A percentile compares a stretch with the other conserved stretches of the same genome.
Evolutionary conservation across 441 rosid species (phyloP).

Genomic region (California macrophylla): DNA sequence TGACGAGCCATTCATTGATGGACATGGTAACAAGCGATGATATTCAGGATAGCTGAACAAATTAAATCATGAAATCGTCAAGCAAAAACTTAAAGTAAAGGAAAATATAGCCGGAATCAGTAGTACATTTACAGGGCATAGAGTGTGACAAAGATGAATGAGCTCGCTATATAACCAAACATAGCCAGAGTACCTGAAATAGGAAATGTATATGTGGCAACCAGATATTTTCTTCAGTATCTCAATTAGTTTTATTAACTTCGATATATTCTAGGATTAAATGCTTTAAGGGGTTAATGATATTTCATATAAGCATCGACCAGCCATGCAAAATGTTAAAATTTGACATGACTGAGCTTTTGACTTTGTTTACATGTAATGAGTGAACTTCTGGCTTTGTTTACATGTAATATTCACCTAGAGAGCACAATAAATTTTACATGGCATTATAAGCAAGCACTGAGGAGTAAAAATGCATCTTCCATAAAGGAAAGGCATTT

Average conservation of each 20-base stretch:
- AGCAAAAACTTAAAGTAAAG: not conserved
- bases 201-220: too few species aligned
- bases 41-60: constrained; percentile 47
- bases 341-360: not conserved
- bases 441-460: not conserved
- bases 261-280: too few species aligned
- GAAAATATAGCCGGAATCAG: constrained; percentile 1
- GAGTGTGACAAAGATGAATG: not conserved
- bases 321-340: not conserved
- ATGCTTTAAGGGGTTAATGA: too few species aligned
- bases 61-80: not conserved
- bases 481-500: too few species aligned
- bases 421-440: not conserved
- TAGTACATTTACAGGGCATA: not conserved
- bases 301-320: too few species aligned
- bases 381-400: too few species aligned
- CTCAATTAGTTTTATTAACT: not conserved
- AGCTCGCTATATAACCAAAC: not conserved
- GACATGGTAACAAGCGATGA: constrained; percentile 63
- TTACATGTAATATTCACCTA: not conserved
- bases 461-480: not conserved
- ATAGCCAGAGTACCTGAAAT: not conserved
- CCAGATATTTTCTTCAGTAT: not conserved
- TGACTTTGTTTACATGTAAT: not conserved
- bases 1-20: constrained; percentile 38